Evolutionary conservation across 2,329 filamentous ascomycete species (phyloP), one percentile per base, ranked within the genome.

Genomic region (Apiospora marii): DNA sequence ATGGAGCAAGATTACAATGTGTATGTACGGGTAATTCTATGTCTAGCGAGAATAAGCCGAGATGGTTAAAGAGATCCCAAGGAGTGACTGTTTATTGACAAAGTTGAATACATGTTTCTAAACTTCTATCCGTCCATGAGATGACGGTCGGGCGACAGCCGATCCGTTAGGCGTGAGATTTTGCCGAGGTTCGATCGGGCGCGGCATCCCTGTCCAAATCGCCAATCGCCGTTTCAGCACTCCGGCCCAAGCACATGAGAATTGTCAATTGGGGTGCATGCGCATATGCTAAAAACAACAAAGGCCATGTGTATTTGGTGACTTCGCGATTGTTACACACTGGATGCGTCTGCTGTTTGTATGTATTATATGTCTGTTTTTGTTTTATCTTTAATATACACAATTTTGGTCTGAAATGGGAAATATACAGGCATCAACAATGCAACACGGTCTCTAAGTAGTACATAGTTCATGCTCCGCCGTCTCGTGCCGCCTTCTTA

Each of bases 401-500:
- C 16, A 13, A 16, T 27, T 14, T 4, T 14, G 14, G 4, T 16
- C 19, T 19, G 16, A 48, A 48, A 13, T 43, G 14, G 41, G n/a
- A n/a, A 44, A 34, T 68, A 68, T 34, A 30, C 24, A 48, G 67
- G 22, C 6, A 14, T 34, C 43, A 22, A 46, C 19, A 34, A 12
- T 13, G 67, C 16, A 13, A 34, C 34, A 68, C 24, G n/a, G 41
- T 3, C 30, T 61, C 16, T 12, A 61, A 24, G 34, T 41, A 64
- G 58, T 64, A 30, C 27, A 30, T 30, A 41, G 10, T 14, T 64
- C 22, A 64, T 22, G 34, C 22, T 24, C 67, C 67, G 8, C 43
- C 67, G 12, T 76, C 78, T 49, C 46, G 46, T 49, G 77, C 78
- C n/a, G 76, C 71, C 71, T 78, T 81, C 74, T 85, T 83, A 0